Evolutionary conservation across 805 yeast genomes (phyloP), one percentile per base, ranked within the genome.

Genomic region (Deakozyma indianensis): DNA sequence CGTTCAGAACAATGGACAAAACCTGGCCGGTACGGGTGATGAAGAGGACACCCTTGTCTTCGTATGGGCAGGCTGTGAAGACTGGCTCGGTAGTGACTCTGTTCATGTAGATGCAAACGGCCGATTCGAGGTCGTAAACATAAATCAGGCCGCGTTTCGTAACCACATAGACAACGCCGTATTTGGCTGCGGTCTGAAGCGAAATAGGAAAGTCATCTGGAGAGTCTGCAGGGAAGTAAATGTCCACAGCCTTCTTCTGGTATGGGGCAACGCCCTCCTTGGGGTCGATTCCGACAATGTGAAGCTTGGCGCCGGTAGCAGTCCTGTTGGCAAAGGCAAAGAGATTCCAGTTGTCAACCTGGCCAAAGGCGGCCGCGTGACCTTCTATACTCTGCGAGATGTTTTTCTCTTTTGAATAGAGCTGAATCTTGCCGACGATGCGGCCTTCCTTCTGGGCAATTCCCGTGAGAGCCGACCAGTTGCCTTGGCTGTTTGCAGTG

Each of bases 351-450:
- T 84, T 84, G 41, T 65, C 65, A 51, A 92, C 68, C 48, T 73
- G 70, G 45, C 95, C 86, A 67, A 92, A 92, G 38, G 78, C 77
- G 48, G 95, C 92, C 46, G 94, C 97, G 64, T 92, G 98, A 56
- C 98, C 98, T 60, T 92, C 97, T 56, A 92, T 85, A 20, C 95
- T 88, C 68, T 92, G 99, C 14, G 96, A 88, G 35, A 90, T 84
- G 59, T 83, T 83, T 67, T 97, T 80, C 45, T 80, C 77, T 61
- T 81, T 83, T 49, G 95, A 83, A 66, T 70, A 92, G 51, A 92
- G 76, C 69, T 92, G 99, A 61, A 90, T 83, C 66, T 85, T 94
- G 60, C 99, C 99, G 27, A 86, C 96, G 54, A 92, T 85, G 57
- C 94, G 78, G 52, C 94, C 94, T 54, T 82, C 81, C 60, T 86